Conservation (phyloP, 192 early-diverging fungal genomes). For the Chytriomyces hyalinus region DNA sequence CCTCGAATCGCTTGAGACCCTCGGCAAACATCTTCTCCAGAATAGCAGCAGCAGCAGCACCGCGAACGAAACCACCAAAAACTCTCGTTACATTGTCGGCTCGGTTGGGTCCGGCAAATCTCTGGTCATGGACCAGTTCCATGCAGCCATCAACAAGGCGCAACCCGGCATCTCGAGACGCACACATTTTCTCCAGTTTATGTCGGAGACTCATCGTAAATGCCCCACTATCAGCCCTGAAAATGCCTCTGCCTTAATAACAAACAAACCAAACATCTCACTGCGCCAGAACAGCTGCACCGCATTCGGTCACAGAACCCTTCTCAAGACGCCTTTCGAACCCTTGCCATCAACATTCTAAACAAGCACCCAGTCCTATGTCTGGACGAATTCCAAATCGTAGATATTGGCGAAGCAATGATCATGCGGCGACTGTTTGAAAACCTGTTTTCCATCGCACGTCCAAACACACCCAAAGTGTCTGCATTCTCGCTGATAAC, state of each 20-base stretch:
- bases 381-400: constrained; percentile 31
- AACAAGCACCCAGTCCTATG: constrained; percentile 19
- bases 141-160: neutral
- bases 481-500: constrained; percentile 18
- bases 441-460: constrained; percentile 5
- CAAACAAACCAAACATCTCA: neutral
- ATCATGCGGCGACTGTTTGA: constrained; percentile 17
- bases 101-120: constrained; percentile 21
- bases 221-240: neutral
- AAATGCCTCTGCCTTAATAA: neutral
- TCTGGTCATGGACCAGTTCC: constrained; percentile 19
- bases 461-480: neutral
- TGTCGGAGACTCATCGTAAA: constrained; percentile 2
- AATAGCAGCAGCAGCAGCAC: neutral
- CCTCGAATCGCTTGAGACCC: constrained; percentile 1
- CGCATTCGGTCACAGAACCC: neutral
- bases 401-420: constrained; percentile 31
- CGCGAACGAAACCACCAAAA: neutral
- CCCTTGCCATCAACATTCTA: neutral
- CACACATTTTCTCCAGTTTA: constrained; percentile 25
- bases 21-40: neutral
- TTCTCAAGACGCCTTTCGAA: constrained; percentile 5
- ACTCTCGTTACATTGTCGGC: constrained; percentile 13
- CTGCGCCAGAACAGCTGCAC: constrained; percentile 1
- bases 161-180: neutral